Evolutionary conservation across 768 basidiomycete species (phyloP), one percentile per base, ranked within the genome.

Genomic region (Tylopilus cervinicoccineus): DNA sequence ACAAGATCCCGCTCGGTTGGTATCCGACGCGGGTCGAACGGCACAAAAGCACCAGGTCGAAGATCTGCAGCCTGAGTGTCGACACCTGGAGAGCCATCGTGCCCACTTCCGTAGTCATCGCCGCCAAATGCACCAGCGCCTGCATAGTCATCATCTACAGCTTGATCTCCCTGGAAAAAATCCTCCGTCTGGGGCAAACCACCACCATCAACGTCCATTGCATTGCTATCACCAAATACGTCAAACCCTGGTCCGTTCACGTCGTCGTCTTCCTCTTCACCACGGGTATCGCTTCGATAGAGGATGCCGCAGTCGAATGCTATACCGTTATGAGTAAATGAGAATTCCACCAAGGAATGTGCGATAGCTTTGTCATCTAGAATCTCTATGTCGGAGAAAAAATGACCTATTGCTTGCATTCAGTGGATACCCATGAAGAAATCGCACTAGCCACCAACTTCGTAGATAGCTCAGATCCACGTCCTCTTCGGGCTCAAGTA

Each of bases 11-110:
- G 76, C 48, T 89, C 83, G 54, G 81, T 85, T 7, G 86, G 84
- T 37, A 76, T 74, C n/a, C 76, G 74, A 31, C 88, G 76, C 8
- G 93, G 93, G 66, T 97, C 93, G 62, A 95, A 99, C 2, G 88
- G 83, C 12, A 84, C 79, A 49, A 81, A 80, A 6, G 71, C 70
- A 4, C 79, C 84, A 3, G 71, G 67, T 4, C 65, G 59, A 27
- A 56, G 62, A 27, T 61, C 68, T 23, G 72, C 75, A 19, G 60
- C 73, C 28, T 72, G 75, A 6, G 64, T 73, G 9, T 70, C 66
- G 19, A 70, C 70, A 12, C 67, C 75, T 23, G 73, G 75, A 17
- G 78, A 80, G 2, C 71, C 77, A 42, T 64, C 60, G 12, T 68
- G 67, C 19, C 61, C 67, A 38, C 66, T 48, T 26, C 69, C 71